These are phyloP conservation scores for Bipolaris oryzae DNA, from an alignment of 2,329 filamentous ascomycete species.

Conservation along the genomic window DNA sequence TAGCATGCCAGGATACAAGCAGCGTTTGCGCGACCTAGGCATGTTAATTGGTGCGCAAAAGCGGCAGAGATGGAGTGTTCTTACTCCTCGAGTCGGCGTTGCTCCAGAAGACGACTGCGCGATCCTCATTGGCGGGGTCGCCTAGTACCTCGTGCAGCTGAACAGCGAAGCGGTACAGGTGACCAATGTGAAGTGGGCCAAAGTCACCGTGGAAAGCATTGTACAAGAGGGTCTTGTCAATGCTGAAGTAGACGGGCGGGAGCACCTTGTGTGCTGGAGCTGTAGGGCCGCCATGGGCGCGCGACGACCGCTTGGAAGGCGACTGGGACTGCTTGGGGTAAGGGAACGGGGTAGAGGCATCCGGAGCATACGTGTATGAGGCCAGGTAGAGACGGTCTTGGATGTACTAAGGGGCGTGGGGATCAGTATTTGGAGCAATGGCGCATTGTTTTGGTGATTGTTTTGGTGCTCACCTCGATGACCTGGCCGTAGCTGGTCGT, in stretches of 20 bases:
- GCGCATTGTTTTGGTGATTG: slow-evolving; percentile 33
- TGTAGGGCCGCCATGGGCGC: slow-evolving; percentile 65
- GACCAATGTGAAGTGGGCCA: slow-evolving; percentile 94
- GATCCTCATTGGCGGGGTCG: slow-evolving; percentile 85
- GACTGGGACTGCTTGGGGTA: slow-evolving; percentile 72
- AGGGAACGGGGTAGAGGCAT: slow-evolving; percentile 82
- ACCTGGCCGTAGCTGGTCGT: slow-evolving; percentile 76
- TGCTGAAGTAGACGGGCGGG: slow-evolving; percentile 89
- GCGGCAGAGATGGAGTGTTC: slow-evolving; percentile 42
- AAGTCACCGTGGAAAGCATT: slow-evolving; percentile 99
- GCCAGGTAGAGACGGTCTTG: slow-evolving; percentile 93
- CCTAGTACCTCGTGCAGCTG: slow-evolving; percentile 94
- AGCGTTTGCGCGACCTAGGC: slow-evolving; percentile 82
- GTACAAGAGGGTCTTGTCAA: slow-evolving; percentile 91
- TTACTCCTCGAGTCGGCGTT: slow-evolving; percentile 86
- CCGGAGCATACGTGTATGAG: slow-evolving; percentile 83
- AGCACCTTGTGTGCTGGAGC: slow-evolving; percentile 58
- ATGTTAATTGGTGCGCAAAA: slow-evolving; percentile 24
- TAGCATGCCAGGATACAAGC: slow-evolving; percentile 96
- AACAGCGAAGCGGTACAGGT: slow-evolving; percentile 94
- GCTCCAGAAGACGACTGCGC: slow-evolving; percentile 96
- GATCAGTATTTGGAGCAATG: slow-evolving; percentile 17
- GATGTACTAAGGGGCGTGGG: slow-evolving; percentile 25
- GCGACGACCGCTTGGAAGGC: slow-evolving; percentile 76
- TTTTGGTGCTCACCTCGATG: slow-evolving; percentile 81